Percentiles rank a stretch among this genome's conserved stretches.
Evolutionary conservation across 305 asterid genomes (phyloP).

Genomic region (Fraxinus sp.): DNA sequence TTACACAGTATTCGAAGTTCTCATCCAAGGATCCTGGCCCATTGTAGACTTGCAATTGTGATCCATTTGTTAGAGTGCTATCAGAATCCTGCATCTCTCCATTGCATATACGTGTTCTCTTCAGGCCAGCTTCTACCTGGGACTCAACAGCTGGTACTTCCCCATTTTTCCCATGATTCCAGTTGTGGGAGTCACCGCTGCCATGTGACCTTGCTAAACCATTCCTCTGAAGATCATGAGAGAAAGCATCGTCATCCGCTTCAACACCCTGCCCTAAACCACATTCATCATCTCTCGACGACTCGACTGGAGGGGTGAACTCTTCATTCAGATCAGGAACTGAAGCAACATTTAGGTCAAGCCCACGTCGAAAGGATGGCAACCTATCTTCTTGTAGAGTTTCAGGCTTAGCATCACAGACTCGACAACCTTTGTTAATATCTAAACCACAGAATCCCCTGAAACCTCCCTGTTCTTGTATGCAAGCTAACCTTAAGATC

Average conservation of each 20-base stretch:
- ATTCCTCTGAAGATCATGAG: conserved; percentile 49
- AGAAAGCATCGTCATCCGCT: conserved; percentile 66
- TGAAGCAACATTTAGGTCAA: conserved; percentile 79
- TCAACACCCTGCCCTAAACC: conserved; percentile 49
- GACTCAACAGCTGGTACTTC: conserved; percentile 61
- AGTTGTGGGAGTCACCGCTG: conserved; percentile 49
- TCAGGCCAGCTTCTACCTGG: conserved; percentile 47
- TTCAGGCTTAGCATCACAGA: conserved; percentile 43
- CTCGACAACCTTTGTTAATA: conserved; percentile 37
- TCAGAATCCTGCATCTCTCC: conserved; percentile 75
- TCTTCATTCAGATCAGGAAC: conserved; percentile 91
- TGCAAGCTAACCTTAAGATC: conserved; percentile 60
- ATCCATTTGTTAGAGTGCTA: conserved; percentile 81
- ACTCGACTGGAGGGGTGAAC: conserved; percentile 66
- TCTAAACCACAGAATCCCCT: conserved; percentile 53
- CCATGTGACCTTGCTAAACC: conserved; percentile 48
- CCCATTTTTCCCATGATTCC: conserved; percentile 44
- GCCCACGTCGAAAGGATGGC: conserved; percentile 69
- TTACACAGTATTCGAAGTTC: conserved; percentile 81
- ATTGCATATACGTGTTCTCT: conserved; percentile 46
- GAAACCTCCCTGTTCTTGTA: conserved; percentile 60
- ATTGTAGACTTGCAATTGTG: conserved; percentile 47
- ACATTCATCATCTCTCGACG: conserved; percentile 65
- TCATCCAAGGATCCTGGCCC: conserved; percentile 66
- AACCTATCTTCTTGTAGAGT: conserved; percentile 37